Evolutionary conservation across 441 rosid genomes (phyloP), one percentile per base, ranked within the genome.

Genomic region (Euphorbia corollata): DNA sequence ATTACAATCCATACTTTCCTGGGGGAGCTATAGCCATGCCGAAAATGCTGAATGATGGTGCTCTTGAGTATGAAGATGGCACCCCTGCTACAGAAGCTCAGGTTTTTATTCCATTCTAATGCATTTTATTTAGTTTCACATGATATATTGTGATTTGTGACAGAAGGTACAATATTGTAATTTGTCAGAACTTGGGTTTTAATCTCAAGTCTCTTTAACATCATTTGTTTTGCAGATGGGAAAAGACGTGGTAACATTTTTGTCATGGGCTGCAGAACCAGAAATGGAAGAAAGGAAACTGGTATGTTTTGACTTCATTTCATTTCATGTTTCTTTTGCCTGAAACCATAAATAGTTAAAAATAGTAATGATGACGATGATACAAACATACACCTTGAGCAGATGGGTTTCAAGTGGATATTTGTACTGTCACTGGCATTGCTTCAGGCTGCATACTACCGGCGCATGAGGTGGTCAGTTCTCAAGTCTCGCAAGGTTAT

Each of bases 331-430:
- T 24, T 65, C 0, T 11, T 9, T 15, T 53, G 53, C 43, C 63
- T 61, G 16, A 27, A 50, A 20, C 69, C 38, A 64, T 20, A 0
- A 24, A 30, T 32, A 50, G 8, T 55, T 36, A 5, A 45, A 8
- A 2, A 13, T 45, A 10, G 0, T 13, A 27, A 27, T 27, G 4
- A 27, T 45, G 1, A 2, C 11, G 50, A 45, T 45, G 16, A 45
- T 45, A 39, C 2, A 39, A 39, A 11, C 45, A 39, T 39, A 39
- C 2, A 2, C 4, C 4, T 39, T 39, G 50, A 82, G 82, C 86
- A 96, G 99, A 96, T 96, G 99, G 99, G 99, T 60, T 96, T 92
- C 76, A 96, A 96, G 77, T 92, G 99, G 99, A 96, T 96, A 74
- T 92, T 92, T 60, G 85, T 96, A 77, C 86, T 96, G 8, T 90